These are phyloP conservation scores for Physcia stellaris DNA, from an alignment of 495 filamentous ascomycete species.

Conservation along the genomic window DNA sequence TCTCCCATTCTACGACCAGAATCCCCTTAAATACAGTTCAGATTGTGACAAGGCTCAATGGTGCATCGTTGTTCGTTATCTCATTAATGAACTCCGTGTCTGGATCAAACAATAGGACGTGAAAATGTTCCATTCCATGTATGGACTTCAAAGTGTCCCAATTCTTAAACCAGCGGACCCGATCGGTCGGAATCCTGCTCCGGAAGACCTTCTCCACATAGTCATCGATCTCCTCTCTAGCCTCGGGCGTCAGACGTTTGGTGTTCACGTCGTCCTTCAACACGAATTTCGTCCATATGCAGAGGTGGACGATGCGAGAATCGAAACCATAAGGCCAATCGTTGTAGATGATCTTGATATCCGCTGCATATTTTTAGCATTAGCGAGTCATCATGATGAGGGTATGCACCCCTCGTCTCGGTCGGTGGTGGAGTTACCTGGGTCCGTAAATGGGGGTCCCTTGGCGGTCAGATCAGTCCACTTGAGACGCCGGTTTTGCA, in stretches of 20 bases:
- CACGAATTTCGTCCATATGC: conserved; percentile 85
- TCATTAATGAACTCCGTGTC: conserved; percentile 52
- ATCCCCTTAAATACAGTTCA: no score
- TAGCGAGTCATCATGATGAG: neutral
- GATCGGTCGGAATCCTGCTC: conserved; percentile 29
- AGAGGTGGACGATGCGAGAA: conserved; percentile 59
- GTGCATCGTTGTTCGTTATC: conserved; percentile 63
- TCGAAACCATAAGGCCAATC: conserved; percentile 89
- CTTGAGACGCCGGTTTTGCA: conserved; percentile 47
- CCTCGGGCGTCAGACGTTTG: conserved; percentile 49
- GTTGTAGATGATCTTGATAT: conserved; percentile 66
- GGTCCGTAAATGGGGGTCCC: conserved; percentile 31
- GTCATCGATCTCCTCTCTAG: conserved; percentile 48
- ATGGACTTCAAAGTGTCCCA: conserved; percentile 71
- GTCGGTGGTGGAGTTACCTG: no score
- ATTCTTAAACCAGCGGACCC: conserved; percentile 84
- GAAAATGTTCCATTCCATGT: conserved; percentile 85
- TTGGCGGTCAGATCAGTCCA: conserved; percentile 43
- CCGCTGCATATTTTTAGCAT: conserved; percentile 28
- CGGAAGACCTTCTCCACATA: conserved; percentile 55
- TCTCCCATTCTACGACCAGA: no score
- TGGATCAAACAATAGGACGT: conserved; percentile 75
- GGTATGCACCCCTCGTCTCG: conserved; percentile 19
- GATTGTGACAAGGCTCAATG: no score
- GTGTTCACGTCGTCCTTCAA: conserved; percentile 52